Base-by-base conservation (phyloP, 768 basidiomycete genomes). In the Leucocoprinus sp. region DNA sequence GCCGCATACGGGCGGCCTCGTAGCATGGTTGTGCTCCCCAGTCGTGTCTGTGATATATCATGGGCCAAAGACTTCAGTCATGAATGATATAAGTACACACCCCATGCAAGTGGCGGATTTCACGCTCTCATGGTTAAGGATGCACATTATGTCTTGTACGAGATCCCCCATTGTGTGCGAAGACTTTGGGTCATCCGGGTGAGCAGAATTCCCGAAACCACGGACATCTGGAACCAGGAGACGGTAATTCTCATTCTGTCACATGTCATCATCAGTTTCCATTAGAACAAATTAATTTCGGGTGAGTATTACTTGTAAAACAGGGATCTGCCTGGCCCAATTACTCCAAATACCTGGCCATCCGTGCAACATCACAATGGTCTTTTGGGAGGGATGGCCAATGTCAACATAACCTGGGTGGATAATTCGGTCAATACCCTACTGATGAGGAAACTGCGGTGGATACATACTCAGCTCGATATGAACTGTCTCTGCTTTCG, bases 321-420 rank as follows among this genome's bases (percentile, higher is more conserved):
- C 72, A 41, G 75, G 63, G n/a, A 88, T 84, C 56, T 88, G 85
- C 24, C 71, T 72, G 27, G 78, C 70, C 85, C 84, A 88, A 15
- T 72, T 74, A 43, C 76, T 80, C 85, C 85, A 88, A 3, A 86
- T 58, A 52, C 78, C 71, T 0, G 85, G 85, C 85, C 85, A 88
- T 3, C 85, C 85, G 53, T 88, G 85, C 0, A 87, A 76, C 70
- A 88, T 71, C 23, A 88, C 37, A 2, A 87, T 61, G 0, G 78
- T 74, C 11, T 61, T 66, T 21, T 70, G 59, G 2, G 75, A 75
- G 0, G 47, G 50, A 8, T 78, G 69, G 50, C 85, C 84, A 48
- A 85, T 55, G 31, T 86, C 72, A 18, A 78, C 71, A 55, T 85
- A 87, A 50, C 72, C 83, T 82, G 50, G 12, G 1, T 23, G 7